Base-by-base conservation (phyloP, 805 yeast species). In the Cyberlindnera euphorbiae region DNA sequence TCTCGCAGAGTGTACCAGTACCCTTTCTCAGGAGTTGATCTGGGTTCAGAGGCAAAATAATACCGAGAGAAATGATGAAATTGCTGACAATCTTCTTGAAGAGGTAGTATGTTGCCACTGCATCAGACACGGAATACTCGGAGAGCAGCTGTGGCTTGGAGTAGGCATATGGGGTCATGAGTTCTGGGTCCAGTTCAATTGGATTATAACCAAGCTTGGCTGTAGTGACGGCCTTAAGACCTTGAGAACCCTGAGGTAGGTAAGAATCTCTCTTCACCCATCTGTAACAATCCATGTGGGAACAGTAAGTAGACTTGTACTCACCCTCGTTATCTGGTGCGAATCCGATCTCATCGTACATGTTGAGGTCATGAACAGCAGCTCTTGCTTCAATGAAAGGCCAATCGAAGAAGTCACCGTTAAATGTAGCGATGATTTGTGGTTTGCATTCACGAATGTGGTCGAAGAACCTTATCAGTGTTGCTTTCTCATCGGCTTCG, bases 371-470 rank as follows among this genome's bases (percentile, higher is more conserved):
- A 58, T 93, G 94, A 41, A 76, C 76, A 16, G 79, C 64, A 3
- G 97, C 81, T 55, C 99, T 70, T 11, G 84, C 81, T 48, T 89
- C 97, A 3, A 93, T 90, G 57, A 88, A 93, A 2, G 99, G 99
- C 97, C 98, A 93, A 67, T 93, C 99, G 63, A 93, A 93, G 55
- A 89, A 90, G 58, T 93, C 99, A 69, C 99, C 99, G 63, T 93
- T 93, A 53, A 86, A 93, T 0, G 98, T 93, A 1, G 96, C 95
- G 37, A 94, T 93, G n/a, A 93, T 95, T 0, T 97, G 90, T 2
- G 99, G 98, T 47, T 75, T 71, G 4, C 73, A 83, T 28, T 93
- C 97, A 44, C 88, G 66, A 17, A 93, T 75, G 56, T 93, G 98
- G 49, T 85, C 96, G 57, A 86, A 94, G 54, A 94, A 93, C 39